A percentile compares a stretch with the other conserved stretches of the same genome.
These are phyloP conservation scores for Hymenochaete sp. DNA, from an alignment of 1,284 basidiomycete species.

Conservation along the genomic window DNA sequence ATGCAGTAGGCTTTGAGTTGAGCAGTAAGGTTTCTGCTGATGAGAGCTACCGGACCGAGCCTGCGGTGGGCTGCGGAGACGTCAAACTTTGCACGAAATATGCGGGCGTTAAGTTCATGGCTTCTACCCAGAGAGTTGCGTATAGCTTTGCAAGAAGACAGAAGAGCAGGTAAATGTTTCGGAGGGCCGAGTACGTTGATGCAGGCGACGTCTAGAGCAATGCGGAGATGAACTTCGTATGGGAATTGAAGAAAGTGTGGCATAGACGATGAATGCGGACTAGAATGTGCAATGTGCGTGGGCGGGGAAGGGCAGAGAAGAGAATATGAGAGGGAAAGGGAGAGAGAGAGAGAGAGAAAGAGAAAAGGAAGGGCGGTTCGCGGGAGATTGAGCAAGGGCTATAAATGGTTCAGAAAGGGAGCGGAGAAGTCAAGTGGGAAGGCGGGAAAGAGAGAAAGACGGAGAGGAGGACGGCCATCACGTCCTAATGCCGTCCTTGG, in stretches of 20 bases:
- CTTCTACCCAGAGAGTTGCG: constrained; percentile 34
- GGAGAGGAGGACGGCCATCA: no score
- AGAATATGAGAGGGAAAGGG: neutral
- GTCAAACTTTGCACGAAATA: constrained; percentile 61
- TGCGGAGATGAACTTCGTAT: constrained; percentile 49
- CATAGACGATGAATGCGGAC: neutral
- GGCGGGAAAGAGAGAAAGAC: no score
- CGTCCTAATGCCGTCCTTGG: no score
- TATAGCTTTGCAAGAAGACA: constrained; percentile 39
- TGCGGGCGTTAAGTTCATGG: constrained; percentile 44
- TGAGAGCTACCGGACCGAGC: constrained; percentile 31
- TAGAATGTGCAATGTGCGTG: no score
- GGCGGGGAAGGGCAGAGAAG: neutral
- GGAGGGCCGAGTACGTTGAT: constrained; percentile 36
- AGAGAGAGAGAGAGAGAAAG: neutral
- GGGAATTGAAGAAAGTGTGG: constrained; percentile 37
- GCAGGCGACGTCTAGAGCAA: constrained; percentile 43
- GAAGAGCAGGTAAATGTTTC: constrained; percentile 37
- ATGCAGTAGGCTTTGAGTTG: constrained; percentile 41
- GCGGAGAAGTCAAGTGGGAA: no score
- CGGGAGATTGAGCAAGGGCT: no score
- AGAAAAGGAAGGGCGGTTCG: neutral
- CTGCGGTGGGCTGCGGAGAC: constrained; percentile 45
- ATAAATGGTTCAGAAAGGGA: no score
- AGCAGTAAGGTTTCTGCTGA: constrained; percentile 34